Percentiles rank a stretch among this genome's conserved stretches.
phyloP scores from a whole-genome alignment of 1,139 yeast genomes.

The Yamadazyma siamensis region DNA sequence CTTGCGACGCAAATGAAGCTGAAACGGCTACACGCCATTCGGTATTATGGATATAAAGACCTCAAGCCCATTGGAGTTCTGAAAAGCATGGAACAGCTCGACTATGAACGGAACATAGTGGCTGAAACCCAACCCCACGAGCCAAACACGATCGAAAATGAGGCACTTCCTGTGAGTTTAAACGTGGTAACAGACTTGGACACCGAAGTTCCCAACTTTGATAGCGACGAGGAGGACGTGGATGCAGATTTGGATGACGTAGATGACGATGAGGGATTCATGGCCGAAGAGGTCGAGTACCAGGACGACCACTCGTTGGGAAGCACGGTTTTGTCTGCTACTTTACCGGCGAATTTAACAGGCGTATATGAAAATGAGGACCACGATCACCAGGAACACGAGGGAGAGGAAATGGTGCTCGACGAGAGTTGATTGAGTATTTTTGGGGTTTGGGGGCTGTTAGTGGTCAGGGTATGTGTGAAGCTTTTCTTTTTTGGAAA shows the following conservation, averaged over 20 bases:
- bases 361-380: too few relatives aligned
- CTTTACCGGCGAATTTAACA: too few relatives aligned
- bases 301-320: conserved; percentile 48
- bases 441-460: too few relatives aligned
- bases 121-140: conserved; percentile 5
- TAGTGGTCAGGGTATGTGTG: too few relatives aligned
- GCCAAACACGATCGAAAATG: conserved; percentile 10
- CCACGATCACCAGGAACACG: conserved; percentile 10
- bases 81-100: conserved; percentile 51
- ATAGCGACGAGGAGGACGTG: conserved; percentile 7
- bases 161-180: conserved; percentile 3
- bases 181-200: conserved; percentile 10
- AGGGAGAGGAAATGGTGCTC: conserved; percentile 44
- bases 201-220: conserved; percentile 13
- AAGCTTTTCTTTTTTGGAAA: too few relatives aligned
- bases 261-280: conserved; percentile 34
- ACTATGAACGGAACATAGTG: conserved; percentile 17
- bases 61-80: conserved; percentile 55
- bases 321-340: too few relatives aligned
- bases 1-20: conserved; percentile 35
- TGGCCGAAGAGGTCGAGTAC: conserved; percentile 60
- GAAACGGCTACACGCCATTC: conserved; percentile 39
- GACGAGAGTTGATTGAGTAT: too few relatives aligned
- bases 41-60: conserved; percentile 46
- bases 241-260: conserved; percentile 4